Evolutionary conservation across 2,329 filamentous ascomycete species (phyloP).

Genomic region (Fusarium transvaalense): DNA sequence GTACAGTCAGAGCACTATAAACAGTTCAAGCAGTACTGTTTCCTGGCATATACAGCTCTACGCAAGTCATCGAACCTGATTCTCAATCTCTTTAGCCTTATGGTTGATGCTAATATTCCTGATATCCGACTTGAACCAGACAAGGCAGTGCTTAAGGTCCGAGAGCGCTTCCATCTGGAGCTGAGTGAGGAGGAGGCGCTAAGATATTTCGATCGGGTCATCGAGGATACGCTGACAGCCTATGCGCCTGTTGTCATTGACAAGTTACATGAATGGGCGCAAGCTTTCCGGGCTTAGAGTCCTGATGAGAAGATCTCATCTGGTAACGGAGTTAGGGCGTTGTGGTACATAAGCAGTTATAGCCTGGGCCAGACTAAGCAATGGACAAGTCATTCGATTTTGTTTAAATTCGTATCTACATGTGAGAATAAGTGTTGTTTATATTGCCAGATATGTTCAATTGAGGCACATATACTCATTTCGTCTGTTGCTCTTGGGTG

Average conservation of each 20-base stretch:
- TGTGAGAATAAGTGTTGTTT: not conserved
- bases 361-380: not conserved
- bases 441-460: not conserved
- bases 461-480: not conserved
- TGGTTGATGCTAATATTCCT: conserved; percentile 97
- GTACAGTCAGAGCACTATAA: conserved; percentile 83
- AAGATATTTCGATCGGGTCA: conserved; percentile 85
- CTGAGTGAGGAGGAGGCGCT: conserved; percentile 93
- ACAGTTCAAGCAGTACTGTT: conserved; percentile 95
- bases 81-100: conserved; percentile 93
- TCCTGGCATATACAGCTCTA: conserved; percentile 91
- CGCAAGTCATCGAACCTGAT: conserved; percentile 92
- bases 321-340: conserved; percentile 14
- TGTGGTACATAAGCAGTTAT: not conserved
- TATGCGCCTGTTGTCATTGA: conserved; percentile 96
- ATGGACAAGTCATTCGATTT: not conserved
- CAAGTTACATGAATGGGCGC: conserved; percentile 91
- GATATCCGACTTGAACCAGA: conserved; percentile 94
- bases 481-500: not conserved
- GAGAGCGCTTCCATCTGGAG: conserved; percentile 93
- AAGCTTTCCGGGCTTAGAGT: conserved; percentile 81
- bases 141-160: conserved; percentile 93
- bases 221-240: conserved; percentile 90
- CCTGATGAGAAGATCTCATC: not conserved
- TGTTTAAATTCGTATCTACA: not conserved